These are phyloP conservation scores for Globisporangium splendens DNA, from an alignment of 352 stramenopile species.

Conservation along the genomic window DNA sequence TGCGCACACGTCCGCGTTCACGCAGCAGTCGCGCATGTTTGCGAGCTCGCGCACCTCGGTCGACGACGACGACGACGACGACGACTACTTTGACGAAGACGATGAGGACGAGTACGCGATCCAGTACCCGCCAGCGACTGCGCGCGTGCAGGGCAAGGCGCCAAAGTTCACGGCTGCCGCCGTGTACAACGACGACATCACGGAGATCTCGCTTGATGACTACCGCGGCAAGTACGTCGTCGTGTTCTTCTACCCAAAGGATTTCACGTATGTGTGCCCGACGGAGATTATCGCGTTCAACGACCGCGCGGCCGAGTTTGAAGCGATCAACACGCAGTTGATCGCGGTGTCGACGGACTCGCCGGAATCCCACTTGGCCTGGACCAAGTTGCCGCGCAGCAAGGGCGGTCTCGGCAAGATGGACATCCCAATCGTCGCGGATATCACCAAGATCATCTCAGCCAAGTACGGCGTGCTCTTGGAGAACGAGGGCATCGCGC, in stretches of 20 bases:
- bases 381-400: constrained; percentile 84
- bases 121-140: constrained; percentile 65
- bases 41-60: constrained; percentile 23
- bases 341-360: constrained; percentile 89
- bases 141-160: constrained; percentile 58
- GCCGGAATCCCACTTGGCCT: constrained; percentile 88
- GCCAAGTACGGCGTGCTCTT: constrained; percentile 90
- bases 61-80: constrained; percentile 32
- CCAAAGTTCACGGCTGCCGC: constrained; percentile 73
- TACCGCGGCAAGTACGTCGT: constrained; percentile 89
- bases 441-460: constrained; percentile 91
- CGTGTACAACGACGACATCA: constrained; percentile 83
- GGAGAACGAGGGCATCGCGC: constrained; percentile 77
- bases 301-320: constrained; percentile 80
- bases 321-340: constrained; percentile 84
- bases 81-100: constrained; percentile 64
- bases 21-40: constrained; percentile 32
- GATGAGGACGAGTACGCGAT: constrained; percentile 71
- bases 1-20: not conserved
- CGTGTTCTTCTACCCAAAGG: constrained; percentile 92
- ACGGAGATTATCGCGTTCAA: constrained; percentile 92
- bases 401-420: constrained; percentile 91
- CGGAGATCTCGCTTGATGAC: constrained; percentile 71
- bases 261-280: constrained; percentile 89
- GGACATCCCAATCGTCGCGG: constrained; percentile 91